These are phyloP conservation scores for Volvox carteri DNA, from an alignment of 163 green algal genomes.

Conservation along the genomic window DNA sequence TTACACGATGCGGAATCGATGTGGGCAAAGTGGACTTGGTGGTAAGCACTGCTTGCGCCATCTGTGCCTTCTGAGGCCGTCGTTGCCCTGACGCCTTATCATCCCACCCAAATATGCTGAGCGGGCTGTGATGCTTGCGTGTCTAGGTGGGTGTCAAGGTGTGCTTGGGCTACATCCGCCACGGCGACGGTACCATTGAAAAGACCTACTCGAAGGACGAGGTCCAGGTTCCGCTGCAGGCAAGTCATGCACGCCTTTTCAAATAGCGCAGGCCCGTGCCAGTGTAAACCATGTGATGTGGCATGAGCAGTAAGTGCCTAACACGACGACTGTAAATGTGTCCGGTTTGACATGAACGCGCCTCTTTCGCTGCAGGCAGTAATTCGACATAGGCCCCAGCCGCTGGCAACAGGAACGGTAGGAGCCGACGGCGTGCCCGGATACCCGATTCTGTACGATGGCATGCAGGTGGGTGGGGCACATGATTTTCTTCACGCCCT, in stretches of 20 bases:
- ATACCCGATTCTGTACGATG: slow-evolving; percentile 51
- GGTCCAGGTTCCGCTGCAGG: slow-evolving; percentile 76
- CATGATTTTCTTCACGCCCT: too few relatives aligned
- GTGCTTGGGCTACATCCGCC: slow-evolving; percentile 65
- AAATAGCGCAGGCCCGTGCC: too few relatives aligned
- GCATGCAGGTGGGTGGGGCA: slow-evolving; percentile 24
- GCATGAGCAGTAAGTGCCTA: too few relatives aligned
- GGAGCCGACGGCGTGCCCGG: slow-evolving; percentile 30
- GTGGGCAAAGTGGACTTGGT: slow-evolving; percentile 57
- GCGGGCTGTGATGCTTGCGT: not conserved
- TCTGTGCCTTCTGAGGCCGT: too few relatives aligned
- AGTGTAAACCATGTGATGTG: not conserved
- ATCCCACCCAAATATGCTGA: too few relatives aligned
- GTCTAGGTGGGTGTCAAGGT: slow-evolving; percentile 48
- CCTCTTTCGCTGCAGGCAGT: slow-evolving; percentile 47
- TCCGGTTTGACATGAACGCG: not conserved
- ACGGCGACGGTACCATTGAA: slow-evolving; percentile 84
- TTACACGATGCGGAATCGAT: slow-evolving; percentile 44
- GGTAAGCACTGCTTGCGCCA: slow-evolving; percentile 45
- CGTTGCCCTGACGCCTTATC: too few relatives aligned
- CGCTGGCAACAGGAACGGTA: not conserved
- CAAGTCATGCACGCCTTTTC: too few relatives aligned
- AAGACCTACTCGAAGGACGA: slow-evolving; percentile 85
- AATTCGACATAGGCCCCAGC: slow-evolving; percentile 55
- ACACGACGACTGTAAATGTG: not conserved